Evolutionary conservation across 495 filamentous ascomycete species (phyloP).

Genomic region (Penicillium canescens): DNA sequence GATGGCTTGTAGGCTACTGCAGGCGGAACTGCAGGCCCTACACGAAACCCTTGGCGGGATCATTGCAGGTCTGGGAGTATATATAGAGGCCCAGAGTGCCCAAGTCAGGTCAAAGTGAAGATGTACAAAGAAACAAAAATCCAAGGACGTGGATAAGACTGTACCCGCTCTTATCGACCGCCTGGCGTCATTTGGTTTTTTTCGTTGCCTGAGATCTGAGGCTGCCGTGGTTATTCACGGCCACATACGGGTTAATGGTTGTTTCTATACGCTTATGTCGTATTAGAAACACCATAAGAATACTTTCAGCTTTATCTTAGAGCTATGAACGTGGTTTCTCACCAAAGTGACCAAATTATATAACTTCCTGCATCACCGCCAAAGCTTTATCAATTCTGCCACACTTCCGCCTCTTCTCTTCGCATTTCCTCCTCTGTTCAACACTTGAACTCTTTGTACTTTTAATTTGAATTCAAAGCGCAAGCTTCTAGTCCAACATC

Average conservation of each 20-base stretch:
- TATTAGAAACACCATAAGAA: too few species aligned
- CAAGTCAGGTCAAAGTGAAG: not conserved
- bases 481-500: constrained; percentile 43
- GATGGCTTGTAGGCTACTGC: constrained; percentile 38
- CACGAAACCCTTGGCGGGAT: constrained; percentile 28
- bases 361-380: not conserved
- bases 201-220: not conserved
- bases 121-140: constrained; percentile 6
- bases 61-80: constrained; percentile 18
- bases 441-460: not conserved
- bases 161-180: constrained; percentile 25
- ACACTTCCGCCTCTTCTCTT: constrained; percentile 13
- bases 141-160: constrained; percentile 18
- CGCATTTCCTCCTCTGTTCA: constrained; percentile 1
- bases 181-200: constrained; percentile 27
- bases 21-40: constrained; percentile 43
- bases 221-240: not conserved
- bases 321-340: too few species aligned
- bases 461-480: not conserved
- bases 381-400: constrained; percentile 24
- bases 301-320: too few species aligned
- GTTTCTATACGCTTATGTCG: too few species aligned
- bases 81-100: constrained; percentile 5
- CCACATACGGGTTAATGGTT: too few species aligned
- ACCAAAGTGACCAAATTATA: too few species aligned